Evolutionary conservation across 495 filamentous ascomycete species (phyloP).

Genomic region (Penicillium steckii): DNA sequence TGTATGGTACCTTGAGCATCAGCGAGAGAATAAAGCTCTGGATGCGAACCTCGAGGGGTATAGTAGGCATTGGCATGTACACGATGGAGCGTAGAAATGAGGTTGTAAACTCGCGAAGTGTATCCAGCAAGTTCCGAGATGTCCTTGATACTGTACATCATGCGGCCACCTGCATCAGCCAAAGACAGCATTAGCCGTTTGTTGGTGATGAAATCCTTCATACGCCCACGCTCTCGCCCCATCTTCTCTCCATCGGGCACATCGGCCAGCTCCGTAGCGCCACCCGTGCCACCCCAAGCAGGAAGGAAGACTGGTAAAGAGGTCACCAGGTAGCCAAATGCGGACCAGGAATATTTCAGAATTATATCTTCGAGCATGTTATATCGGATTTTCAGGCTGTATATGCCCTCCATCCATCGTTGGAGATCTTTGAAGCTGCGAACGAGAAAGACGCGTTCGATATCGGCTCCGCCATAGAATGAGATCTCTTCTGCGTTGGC

Average conservation of each 20-base stretch:
- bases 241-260: slow-evolving; percentile 27
- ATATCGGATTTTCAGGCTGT: slow-evolving; percentile 93
- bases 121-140: slow-evolving; percentile 95
- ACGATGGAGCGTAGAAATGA: slow-evolving; percentile 91
- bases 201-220: slow-evolving; percentile 99
- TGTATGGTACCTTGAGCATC: slow-evolving; percentile 92
- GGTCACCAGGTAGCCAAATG: slow-evolving; percentile 90
- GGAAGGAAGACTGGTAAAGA: slow-evolving; percentile 94
- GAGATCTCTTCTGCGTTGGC: slow-evolving; percentile 99
- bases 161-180: slow-evolving; percentile 91
- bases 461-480: slow-evolving; percentile 93
- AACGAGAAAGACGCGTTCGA: slow-evolving; percentile 86
- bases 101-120: slow-evolving; percentile 91
- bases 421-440: slow-evolving; percentile 88
- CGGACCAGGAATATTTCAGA: slow-evolving; percentile 97
- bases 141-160: slow-evolving; percentile 99
- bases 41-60: slow-evolving; percentile 58
- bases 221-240: slow-evolving; percentile 74
- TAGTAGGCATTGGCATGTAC: slow-evolving; percentile 89
- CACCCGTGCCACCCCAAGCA: slow-evolving; percentile 84
- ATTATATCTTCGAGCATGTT: slow-evolving; percentile 99
- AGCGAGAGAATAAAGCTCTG: slow-evolving; percentile 82
- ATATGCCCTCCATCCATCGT: slow-evolving; percentile 94
- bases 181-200: slow-evolving; percentile 97
- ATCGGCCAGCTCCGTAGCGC: slow-evolving; percentile 60